Conservation (phyloP, 257 asterid species). For the Thymus mandschuricus region DNA sequence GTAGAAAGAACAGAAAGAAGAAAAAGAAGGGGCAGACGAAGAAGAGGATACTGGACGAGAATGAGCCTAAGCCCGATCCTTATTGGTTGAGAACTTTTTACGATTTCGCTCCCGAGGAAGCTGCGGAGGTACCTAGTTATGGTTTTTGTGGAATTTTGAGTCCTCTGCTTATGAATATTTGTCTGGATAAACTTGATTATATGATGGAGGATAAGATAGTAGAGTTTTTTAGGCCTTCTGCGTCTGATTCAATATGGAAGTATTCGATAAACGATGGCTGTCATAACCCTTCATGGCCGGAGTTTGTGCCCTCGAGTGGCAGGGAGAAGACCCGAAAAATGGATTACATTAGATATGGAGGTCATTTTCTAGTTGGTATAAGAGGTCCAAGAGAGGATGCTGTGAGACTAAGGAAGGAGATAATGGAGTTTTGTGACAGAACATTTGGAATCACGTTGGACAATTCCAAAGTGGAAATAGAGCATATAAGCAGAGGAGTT, state of each 20-base stretch:
- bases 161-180: slow-evolving; percentile 76
- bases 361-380: slow-evolving; percentile 85
- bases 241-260: slow-evolving; percentile 85
- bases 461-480: slow-evolving; percentile 79
- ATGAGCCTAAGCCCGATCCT: slow-evolving; percentile 93
- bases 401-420: slow-evolving; percentile 64
- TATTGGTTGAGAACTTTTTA: slow-evolving; percentile 90
- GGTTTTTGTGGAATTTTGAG: slow-evolving; percentile 89
- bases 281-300: slow-evolving; percentile 99
- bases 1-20: slow-evolving; percentile 46
- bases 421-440: slow-evolving; percentile 68
- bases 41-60: slow-evolving; percentile 73
- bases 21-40: slow-evolving; percentile 74
- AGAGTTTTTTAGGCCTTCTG: slow-evolving; percentile 72
- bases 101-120: slow-evolving; percentile 90
- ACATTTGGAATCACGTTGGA: slow-evolving; percentile 66
- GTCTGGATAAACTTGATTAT: slow-evolving; percentile 72
- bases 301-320: slow-evolving; percentile 94
- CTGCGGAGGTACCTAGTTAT: slow-evolving; percentile 77
- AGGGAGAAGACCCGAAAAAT: slow-evolving; percentile 80
- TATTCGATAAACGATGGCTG: slow-evolving; percentile 80
- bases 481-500: slow-evolving; percentile 85
- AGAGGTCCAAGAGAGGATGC: slow-evolving; percentile 96
- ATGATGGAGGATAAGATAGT: slow-evolving; percentile 71
- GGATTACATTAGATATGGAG: slow-evolving; percentile 84